Evolutionary conservation across 306 rosid species (phyloP), one percentile per base, ranked within the genome.

Genomic region (Rosa persica): DNA sequence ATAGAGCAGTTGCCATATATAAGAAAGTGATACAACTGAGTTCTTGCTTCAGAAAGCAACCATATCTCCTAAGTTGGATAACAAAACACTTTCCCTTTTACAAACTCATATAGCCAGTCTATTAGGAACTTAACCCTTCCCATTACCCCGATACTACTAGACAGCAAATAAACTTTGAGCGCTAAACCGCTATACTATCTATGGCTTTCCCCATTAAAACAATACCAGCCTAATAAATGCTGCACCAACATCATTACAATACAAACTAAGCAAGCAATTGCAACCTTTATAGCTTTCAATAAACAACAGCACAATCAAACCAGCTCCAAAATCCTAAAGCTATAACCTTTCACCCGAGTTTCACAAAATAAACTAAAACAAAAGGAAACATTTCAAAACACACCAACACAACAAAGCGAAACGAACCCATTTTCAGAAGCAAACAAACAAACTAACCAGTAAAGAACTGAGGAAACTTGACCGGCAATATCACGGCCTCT

Each of bases 401-500:
- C 15, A 55, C 6, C 52, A 12, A 55, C 22, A 58, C 15, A 72
- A 51, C 0, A 5, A 30, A 34, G 17, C 70, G 65, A 52, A 68
- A 34, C 23, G 4, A n/a, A 13, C 0, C 11, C 57, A 78, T 30
- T 30, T 30, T 30, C 36, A 30, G 36, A 30, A 30, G 36, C 36
- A 30, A 27, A 27, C 30, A 77, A 81, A 44, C 39, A 57, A 69
- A 67, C 93, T 43, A 46, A 94, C 98, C 98, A 6, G 97, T 92
- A 84, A 96, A 96, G 86, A 96, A 96, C 81, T 96, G 99, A 3
- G 99, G 99, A 74, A 89, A 96, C 87, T 90, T 93, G 66, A 96
- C 99, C 0, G 99, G 99, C 55, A 96, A 87, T 48, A 96, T 91
- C 47, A 96, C 99, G 0, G 99, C 99, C 86, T 96, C 99, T 83